These are phyloP conservation scores for Echria macrotheca DNA, from an alignment of 495 filamentous ascomycete species.

Conservation along the genomic window DNA sequence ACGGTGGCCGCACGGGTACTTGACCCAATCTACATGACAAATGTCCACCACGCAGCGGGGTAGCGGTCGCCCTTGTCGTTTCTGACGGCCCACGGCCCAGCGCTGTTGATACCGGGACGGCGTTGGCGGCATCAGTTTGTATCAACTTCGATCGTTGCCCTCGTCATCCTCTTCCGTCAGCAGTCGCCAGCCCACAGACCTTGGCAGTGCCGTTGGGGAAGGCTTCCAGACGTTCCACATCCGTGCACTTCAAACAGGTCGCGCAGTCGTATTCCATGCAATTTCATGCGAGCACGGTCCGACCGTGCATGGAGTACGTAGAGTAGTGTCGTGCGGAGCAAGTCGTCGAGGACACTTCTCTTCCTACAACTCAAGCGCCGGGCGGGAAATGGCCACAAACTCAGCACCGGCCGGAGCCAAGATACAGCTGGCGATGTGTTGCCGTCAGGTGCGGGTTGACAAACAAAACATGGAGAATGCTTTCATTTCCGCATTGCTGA, in stretches of 20 bases:
- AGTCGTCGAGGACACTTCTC: not conserved
- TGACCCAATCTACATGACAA: constrained; percentile 4
- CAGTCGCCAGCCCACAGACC: not conserved
- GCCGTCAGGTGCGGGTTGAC: too few species aligned
- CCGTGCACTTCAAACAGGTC: constrained; percentile 24
- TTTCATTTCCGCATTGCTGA: constrained; percentile 16
- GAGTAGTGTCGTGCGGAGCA: not conserved
- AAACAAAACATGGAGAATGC: too few species aligned
- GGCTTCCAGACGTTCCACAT: constrained; percentile 29
- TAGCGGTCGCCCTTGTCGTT: too few species aligned
- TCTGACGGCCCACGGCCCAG: too few species aligned
- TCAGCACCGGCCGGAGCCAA: too few species aligned
- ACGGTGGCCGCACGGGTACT: constrained; percentile 6
- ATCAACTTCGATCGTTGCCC: too few species aligned
- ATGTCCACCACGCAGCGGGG: not conserved
- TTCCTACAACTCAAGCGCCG: not conserved
- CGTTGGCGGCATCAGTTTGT: too few species aligned
- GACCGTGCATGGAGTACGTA: constrained; percentile 7
- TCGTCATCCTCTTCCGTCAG: too few species aligned
- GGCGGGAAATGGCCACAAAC: too few species aligned
- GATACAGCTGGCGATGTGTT: too few species aligned
- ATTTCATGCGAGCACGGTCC: constrained; percentile 22
- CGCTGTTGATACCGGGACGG: not conserved
- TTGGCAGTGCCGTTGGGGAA: constrained; percentile 19
- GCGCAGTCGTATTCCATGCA: constrained; percentile 20